phyloP scores from a whole-genome alignment of 2,329 filamentous ascomycete species.

The Apiospora arundinis region DNA sequence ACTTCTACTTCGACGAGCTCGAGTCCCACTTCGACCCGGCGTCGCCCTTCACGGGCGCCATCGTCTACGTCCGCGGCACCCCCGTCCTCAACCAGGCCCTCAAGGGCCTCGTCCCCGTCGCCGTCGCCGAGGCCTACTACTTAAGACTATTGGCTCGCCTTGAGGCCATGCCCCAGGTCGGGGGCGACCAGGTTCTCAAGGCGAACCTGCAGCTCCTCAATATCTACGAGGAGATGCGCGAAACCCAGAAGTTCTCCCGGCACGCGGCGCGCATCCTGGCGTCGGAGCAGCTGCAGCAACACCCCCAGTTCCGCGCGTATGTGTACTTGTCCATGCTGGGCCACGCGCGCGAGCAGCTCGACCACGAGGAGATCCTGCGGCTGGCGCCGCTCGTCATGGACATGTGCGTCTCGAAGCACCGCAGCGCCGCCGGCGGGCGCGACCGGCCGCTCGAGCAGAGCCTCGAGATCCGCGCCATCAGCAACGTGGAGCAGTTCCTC shows the following conservation, averaged over 20 bases:
- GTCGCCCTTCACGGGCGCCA: neutral
- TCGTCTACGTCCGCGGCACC: neutral
- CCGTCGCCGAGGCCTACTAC: conserved; percentile 7
- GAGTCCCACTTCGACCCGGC: conserved; percentile 10
- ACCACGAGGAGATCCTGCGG: conserved; percentile 17
- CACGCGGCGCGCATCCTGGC: neutral
- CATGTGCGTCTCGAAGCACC: conserved; percentile 11
- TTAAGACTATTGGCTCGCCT: neutral
- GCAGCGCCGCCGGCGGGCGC: conserved; percentile 11
- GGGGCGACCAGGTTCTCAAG: neutral
- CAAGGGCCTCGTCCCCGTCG: neutral
- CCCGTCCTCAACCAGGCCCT: conserved; percentile 19
- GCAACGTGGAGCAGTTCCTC: neutral
- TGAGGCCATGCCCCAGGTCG: conserved; percentile 7
- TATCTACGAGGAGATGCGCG: conserved; percentile 6
- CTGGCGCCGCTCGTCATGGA: conserved; percentile 7
- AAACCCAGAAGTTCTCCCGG: conserved; percentile 11
- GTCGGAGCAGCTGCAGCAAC: neutral
- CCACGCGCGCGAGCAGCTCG: conserved; percentile 8
- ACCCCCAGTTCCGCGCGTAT: conserved; percentile 6
- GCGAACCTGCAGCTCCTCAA: conserved; percentile 16
- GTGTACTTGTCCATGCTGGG: conserved; percentile 3
- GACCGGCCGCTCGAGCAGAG: conserved; percentile 4
- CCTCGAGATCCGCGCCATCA: conserved; percentile 12
- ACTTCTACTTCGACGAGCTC: conserved; percentile 16